Evolutionary conservation across 805 yeast genomes (phyloP).

Genomic region (Starmerella scarabaei): DNA sequence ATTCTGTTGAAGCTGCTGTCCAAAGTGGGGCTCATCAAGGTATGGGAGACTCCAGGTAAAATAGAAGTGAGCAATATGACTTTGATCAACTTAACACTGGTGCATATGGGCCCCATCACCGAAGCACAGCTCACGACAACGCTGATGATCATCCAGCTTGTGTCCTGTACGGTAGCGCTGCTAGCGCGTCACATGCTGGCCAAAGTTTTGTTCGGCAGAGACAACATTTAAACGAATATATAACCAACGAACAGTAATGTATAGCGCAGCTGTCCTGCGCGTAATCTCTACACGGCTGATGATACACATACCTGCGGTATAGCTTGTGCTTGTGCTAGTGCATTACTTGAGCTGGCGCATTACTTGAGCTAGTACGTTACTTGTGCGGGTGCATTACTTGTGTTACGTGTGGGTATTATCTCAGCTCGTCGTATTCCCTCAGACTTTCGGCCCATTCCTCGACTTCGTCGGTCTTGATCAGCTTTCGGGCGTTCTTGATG

Average conservation of each 20-base stretch:
- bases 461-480: slow-evolving; percentile 62
- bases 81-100: slow-evolving; percentile 65
- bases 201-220: slow-evolving; percentile 75
- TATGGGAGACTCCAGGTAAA: slow-evolving; percentile 25
- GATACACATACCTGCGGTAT: neutral
- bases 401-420: too few relatives aligned
- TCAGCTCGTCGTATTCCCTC: slow-evolving; percentile 3
- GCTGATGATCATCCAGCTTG: slow-evolving; percentile 50
- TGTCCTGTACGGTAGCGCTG: slow-evolving; percentile 53
- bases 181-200: slow-evolving; percentile 72
- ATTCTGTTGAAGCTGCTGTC: slow-evolving; percentile 36
- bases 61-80: slow-evolving; percentile 68
- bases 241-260: neutral
- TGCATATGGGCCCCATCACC: slow-evolving; percentile 79
- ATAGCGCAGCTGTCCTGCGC: neutral
- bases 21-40: slow-evolving; percentile 37
- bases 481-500: slow-evolving; percentile 48
- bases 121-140: slow-evolving; percentile 62
- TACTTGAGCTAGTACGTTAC: too few relatives aligned
- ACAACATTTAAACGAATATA: slow-evolving; percentile 34
- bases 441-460: slow-evolving; percentile 50
- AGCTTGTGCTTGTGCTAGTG: neutral
- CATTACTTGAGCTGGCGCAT: too few relatives aligned
- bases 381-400: too few relatives aligned
- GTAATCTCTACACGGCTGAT: neutral